Base-by-base conservation (phyloP, 257 asterid species). In the Ocimum tenuiflorum region DNA sequence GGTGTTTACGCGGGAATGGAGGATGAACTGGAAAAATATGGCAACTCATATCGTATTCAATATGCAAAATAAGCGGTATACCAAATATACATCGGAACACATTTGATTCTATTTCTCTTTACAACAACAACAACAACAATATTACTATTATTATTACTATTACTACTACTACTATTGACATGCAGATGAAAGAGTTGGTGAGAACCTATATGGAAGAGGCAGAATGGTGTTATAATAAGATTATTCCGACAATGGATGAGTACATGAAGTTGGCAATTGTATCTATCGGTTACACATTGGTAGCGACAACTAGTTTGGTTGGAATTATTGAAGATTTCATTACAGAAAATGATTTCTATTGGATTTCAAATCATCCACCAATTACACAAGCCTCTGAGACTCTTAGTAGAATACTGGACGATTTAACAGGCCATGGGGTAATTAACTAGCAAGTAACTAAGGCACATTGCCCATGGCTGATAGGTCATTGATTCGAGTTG, bases 131-230 rank as follows among this genome's bases (percentile, higher is more conserved):
- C n/a, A n/a, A n/a, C n/a, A n/a, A n/a, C n/a, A n/a, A n/a, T n/a
- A n/a, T n/a, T n/a, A n/a, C n/a, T n/a, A n/a, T n/a, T n/a, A n/a
- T n/a, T n/a, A n/a, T n/a, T n/a, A n/a, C n/a, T n/a, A n/a, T n/a
- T n/a, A n/a, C n/a, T n/a, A n/a, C n/a, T n/a, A n/a, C n/a, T n/a
- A n/a, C n/a, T n/a, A n/a, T n/a, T n/a, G n/a, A n/a, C n/a, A n/a
- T n/a, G 53, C 74, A 60, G 80, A 56, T 52, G 76, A 57, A 47
- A 60, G 59, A 63, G 29, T 6, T 77, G 18, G 47, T 35, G 6
- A 58, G 22, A 51, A 11, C 78, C 7, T 78, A 73, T n/a, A 48
- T 70, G 20, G 66, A 75, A 52, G 83, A 81, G 65, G 83, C 79
- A 0, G 70, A 78, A 61, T 78, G 86, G 83, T n/a, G 22, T 24